Percentiles rank a stretch among this genome's conserved stretches.
phyloP scores from a whole-genome alignment of 2,329 filamentous ascomycete species.

The Metarhizium humberi region DNA sequence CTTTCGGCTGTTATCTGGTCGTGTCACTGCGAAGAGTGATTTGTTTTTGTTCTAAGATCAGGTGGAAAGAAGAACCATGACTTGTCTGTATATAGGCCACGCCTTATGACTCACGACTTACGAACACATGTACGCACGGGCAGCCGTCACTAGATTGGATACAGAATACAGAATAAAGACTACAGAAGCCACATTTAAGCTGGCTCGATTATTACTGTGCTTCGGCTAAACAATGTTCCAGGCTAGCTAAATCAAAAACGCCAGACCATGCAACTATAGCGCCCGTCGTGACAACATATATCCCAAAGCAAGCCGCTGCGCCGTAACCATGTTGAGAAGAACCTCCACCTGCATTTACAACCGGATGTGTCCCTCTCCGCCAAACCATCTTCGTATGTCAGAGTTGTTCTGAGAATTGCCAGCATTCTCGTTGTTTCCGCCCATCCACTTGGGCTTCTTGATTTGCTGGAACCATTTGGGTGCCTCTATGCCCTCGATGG shows the following conservation, averaged over 20 bases:
- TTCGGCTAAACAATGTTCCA: neutral
- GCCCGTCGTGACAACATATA: neutral
- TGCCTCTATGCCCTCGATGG: constrained; percentile 71
- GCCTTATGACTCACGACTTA: constrained; percentile 6
- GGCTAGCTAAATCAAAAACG: neutral
- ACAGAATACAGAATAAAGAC: neutral
- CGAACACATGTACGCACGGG: neutral
- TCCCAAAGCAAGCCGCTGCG: neutral
- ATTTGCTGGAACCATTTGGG: constrained; percentile 77
- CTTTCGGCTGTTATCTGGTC: neutral
- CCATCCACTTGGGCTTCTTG: constrained; percentile 77
- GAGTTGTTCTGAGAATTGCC: constrained; percentile 20
- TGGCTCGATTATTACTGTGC: neutral
- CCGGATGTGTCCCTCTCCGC: constrained; percentile 25
- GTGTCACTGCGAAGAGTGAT: neutral
- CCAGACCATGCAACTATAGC: neutral
- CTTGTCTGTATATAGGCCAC: neutral
- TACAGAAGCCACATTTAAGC: neutral
- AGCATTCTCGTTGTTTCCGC: constrained; percentile 36
- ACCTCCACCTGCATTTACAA: constrained; percentile 3
- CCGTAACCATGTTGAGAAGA: neutral
- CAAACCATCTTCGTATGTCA: constrained; percentile 51
- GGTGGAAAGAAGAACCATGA: neutral
- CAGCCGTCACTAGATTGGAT: neutral
- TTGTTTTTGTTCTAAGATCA: too few relatives aligned